Conservation (phyloP, 2,329 filamentous ascomycete species). For the Pestalotiopsis sp. region DNA sequence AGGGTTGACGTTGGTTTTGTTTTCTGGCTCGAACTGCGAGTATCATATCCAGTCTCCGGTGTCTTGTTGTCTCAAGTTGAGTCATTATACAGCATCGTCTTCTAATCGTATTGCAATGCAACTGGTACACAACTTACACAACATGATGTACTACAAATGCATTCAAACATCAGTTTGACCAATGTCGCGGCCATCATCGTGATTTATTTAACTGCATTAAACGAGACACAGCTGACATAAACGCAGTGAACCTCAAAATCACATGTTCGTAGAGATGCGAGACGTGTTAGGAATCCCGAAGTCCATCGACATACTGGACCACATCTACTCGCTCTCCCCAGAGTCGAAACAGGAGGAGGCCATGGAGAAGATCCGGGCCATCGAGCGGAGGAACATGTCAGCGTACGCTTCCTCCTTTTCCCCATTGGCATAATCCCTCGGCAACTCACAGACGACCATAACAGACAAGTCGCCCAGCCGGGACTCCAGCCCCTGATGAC, state of each 20-base stretch:
- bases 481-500: conserved; percentile 79
- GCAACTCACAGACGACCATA: neutral
- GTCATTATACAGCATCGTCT: neutral
- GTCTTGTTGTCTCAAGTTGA: neutral
- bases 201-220: neutral
- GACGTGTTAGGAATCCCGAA: conserved; percentile 72
- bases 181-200: too few relatives aligned
- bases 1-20: too few relatives aligned
- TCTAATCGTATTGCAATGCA: neutral
- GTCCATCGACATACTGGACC: conserved; percentile 81
- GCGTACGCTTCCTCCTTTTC: conserved; percentile 26
- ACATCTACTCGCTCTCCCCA: conserved; percentile 76
- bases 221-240: neutral
- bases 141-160: too few relatives aligned
- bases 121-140: too few relatives aligned
- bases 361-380: conserved; percentile 72
- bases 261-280: conserved; percentile 95
- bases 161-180: too few relatives aligned
- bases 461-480: conserved; percentile 73
- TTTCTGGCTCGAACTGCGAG: neutral
- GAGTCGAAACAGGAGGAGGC: conserved; percentile 61
- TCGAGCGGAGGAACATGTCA: conserved; percentile 82
- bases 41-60: neutral
- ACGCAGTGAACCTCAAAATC: conserved; percentile 80
- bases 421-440: neutral